Evolutionary conservation across 2,329 filamentous ascomycete genomes (phyloP).

Genomic region (Neopestalotiopsis clavispora): DNA sequence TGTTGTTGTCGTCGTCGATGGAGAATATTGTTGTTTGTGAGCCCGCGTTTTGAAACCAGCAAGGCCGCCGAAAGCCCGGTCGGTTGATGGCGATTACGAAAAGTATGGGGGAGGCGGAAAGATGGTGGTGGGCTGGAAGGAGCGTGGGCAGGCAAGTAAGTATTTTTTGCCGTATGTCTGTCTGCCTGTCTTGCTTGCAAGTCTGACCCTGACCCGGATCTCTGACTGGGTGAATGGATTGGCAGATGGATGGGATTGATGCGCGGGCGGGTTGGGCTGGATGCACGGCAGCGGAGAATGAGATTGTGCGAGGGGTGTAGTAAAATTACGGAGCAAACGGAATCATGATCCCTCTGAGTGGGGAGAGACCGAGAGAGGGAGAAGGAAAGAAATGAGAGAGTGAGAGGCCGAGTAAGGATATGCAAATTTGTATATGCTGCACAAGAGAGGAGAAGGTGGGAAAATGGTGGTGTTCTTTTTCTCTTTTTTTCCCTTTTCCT

Average conservation of each 20-base stretch:
- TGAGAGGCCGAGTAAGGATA: background rate
- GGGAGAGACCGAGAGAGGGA: background rate
- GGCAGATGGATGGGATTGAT: background rate
- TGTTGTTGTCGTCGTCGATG: background rate
- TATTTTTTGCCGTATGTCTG: too few relatives aligned
- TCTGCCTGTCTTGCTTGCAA: too few relatives aligned
- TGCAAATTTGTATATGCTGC: too few relatives aligned
- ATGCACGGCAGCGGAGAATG: conserved; percentile 4
- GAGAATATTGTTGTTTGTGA: background rate
- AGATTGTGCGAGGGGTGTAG: background rate
- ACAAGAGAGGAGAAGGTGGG: too few relatives aligned
- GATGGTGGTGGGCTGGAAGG: background rate
- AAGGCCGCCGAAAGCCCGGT: background rate
- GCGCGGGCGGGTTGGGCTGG: background rate
- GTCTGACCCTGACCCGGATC: too few relatives aligned
- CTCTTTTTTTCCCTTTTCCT: too few relatives aligned
- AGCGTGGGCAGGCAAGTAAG: background rate
- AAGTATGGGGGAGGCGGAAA: background rate
- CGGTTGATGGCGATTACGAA: background rate
- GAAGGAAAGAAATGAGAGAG: background rate
- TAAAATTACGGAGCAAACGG: conserved; percentile 13
- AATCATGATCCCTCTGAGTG: background rate
- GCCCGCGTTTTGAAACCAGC: background rate
- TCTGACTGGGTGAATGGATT: too few relatives aligned
- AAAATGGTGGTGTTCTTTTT: too few relatives aligned